phyloP scores from a whole-genome alignment of 139 green algal genomes.

The Diplosphaera chodatii region DNA sequence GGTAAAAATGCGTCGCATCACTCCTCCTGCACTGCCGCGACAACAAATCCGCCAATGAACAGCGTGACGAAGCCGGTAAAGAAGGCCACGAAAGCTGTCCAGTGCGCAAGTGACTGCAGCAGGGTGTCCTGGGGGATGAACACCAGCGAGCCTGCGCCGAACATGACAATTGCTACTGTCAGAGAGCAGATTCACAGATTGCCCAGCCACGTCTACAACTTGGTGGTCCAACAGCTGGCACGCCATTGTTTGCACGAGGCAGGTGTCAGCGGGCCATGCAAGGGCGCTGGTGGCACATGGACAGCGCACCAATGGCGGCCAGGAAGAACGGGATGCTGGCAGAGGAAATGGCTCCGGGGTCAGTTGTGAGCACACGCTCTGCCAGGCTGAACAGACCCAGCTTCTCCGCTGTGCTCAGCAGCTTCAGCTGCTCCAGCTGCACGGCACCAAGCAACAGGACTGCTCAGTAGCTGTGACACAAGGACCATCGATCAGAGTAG shows the following conservation, averaged over 20 bases:
- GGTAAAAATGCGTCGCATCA: too few relatives aligned
- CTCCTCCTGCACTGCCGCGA: conserved; percentile 40
- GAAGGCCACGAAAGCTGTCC: conserved; percentile 10
- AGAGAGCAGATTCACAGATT: too few relatives aligned
- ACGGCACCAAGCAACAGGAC: neutral
- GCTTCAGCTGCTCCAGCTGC: conserved; percentile 41
- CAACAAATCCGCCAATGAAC: conserved; percentile 33
- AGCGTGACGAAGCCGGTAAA: conserved; percentile 10
- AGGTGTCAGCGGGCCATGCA: too few relatives aligned
- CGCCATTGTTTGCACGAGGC: too few relatives aligned
- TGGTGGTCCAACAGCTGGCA: too few relatives aligned
- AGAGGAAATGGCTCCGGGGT: conserved; percentile 39
- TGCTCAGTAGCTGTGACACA: too few relatives aligned
- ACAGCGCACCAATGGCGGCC: conserved; percentile 19
- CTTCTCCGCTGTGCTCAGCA: conserved; percentile 49
- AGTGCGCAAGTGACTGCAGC: conserved; percentile 17
- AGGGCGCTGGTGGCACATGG: too few relatives aligned
- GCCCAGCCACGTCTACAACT: too few relatives aligned
- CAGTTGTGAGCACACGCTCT: conserved; percentile 34
- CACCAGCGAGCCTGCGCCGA: conserved; percentile 16
- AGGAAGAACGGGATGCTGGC: conserved; percentile 33
- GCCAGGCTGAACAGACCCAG: conserved; percentile 40
- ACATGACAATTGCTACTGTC: too few relatives aligned
- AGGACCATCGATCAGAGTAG: too few relatives aligned
- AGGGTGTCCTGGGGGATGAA: conserved; percentile 43